Percentiles rank a stretch among this genome's conserved stretches.
These are phyloP conservation scores for Spathaspora sp. DNA, from an alignment of 805 yeast species.

Conservation along the genomic window DNA sequence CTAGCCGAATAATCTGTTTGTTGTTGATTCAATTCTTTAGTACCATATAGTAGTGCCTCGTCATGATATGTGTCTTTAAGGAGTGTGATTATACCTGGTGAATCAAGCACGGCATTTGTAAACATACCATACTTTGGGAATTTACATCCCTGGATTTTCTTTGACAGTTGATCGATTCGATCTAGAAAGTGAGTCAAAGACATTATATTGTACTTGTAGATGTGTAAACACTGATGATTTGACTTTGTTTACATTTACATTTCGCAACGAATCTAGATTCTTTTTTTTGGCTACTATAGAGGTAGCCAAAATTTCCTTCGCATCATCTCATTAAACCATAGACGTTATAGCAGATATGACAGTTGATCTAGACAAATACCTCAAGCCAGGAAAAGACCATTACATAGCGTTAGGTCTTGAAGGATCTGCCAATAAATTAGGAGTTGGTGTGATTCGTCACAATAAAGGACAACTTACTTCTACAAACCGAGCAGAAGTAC, in stretches of 20 bases:
- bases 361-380: constrained; percentile 45
- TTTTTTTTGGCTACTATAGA: neutral
- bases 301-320: neutral
- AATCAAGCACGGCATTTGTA: constrained; percentile 55
- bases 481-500: constrained; percentile 64
- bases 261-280: neutral
- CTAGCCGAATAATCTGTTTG: neutral
- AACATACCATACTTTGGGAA: constrained; percentile 61
- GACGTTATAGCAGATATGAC: constrained; percentile 17
- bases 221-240: neutral
- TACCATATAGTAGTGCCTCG: constrained; percentile 49
- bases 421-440: constrained; percentile 96
- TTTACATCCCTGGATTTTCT: constrained; percentile 39
- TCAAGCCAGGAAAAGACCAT: constrained; percentile 40
- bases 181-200: constrained; percentile 22
- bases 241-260: neutral
- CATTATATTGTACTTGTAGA: constrained; percentile 10
- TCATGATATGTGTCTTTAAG: constrained; percentile 55
- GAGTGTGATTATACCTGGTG: constrained; percentile 52
- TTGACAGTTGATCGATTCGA: constrained; percentile 34
- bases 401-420: constrained; percentile 87
- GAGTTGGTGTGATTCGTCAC: constrained; percentile 88
- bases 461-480: constrained; percentile 53
- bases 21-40: constrained; percentile 9
- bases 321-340: neutral